These are phyloP conservation scores for Poa annua DNA, from an alignment of 176 grass and related monocot species.

Conservation along the genomic window DNA sequence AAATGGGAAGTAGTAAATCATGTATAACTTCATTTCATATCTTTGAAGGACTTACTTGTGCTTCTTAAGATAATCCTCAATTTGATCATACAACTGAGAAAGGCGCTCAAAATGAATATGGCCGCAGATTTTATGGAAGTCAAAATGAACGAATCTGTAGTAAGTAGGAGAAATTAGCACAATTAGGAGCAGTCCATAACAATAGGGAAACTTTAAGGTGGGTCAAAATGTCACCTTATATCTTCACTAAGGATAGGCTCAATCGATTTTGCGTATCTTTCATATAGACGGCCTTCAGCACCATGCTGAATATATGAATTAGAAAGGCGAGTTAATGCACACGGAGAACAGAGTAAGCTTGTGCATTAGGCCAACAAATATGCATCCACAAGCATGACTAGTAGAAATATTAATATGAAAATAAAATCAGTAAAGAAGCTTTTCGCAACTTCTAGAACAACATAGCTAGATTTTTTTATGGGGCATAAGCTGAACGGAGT, in stretches of 20 bases:
- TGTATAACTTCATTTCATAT: slow-evolving; percentile 13
- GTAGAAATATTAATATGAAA: background rate
- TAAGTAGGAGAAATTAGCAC: background rate
- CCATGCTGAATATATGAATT: slow-evolving; percentile 65
- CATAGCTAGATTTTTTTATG: background rate
- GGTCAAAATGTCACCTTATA: slow-evolving; percentile 57
- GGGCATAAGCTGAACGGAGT: background rate
- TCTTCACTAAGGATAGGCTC: slow-evolving; percentile 88
- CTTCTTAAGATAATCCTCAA: slow-evolving; percentile 83
- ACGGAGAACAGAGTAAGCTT: slow-evolving; percentile 3
- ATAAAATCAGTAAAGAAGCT: background rate
- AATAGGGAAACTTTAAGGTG: slow-evolving; percentile 15
- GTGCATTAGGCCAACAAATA: background rate
- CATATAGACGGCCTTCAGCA: slow-evolving; percentile 76
- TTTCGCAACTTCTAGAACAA: background rate
- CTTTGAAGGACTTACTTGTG: slow-evolving; percentile 56
- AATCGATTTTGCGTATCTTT: slow-evolving; percentile 78
- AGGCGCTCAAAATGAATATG: slow-evolving; percentile 95
- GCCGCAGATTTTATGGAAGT: slow-evolving; percentile 90
- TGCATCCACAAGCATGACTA: background rate
- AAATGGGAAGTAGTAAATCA: background rate
- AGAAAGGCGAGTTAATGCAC: slow-evolving; percentile 9
- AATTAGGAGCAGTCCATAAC: slow-evolving; percentile 24
- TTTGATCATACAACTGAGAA: slow-evolving; percentile 83
- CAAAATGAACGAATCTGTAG: slow-evolving; percentile 87